A percentile compares a stretch with the other conserved stretches of the same genome.
Conservation (phyloP, 805 yeast genomes). For the Wickerhamiella sorbophila region DNA sequence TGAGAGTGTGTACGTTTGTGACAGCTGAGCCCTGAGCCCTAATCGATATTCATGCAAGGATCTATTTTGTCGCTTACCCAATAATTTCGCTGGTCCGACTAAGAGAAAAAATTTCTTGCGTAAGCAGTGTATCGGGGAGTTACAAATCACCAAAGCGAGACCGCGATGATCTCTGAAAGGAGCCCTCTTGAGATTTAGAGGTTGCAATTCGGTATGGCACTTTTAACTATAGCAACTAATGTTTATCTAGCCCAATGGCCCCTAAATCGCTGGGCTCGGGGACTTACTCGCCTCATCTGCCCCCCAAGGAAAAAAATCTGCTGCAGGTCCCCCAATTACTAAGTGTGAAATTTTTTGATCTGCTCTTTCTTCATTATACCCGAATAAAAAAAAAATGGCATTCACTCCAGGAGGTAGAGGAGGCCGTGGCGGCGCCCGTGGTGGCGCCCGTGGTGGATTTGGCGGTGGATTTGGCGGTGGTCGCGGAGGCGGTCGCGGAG, state of each 20-base stretch:
- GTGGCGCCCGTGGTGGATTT: conserved; percentile 34
- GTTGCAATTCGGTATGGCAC: too few relatives aligned
- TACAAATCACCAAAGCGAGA: too few relatives aligned
- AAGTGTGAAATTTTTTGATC: conserved; percentile 2
- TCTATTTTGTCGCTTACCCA: too few relatives aligned
- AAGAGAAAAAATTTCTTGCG: too few relatives aligned
- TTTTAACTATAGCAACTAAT: too few relatives aligned
- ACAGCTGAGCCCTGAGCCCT: conserved; percentile 1
- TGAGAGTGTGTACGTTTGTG: not conserved
- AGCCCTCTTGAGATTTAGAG: too few relatives aligned
- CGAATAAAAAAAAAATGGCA: conserved; percentile 40
- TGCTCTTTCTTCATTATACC: not conserved
- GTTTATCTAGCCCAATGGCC: too few relatives aligned
- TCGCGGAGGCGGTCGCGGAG: conserved; percentile 38
- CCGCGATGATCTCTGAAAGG: too few relatives aligned
- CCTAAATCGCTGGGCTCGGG: too few relatives aligned
- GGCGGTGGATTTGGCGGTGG: conserved; percentile 37
- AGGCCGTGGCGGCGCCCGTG: conserved; percentile 36
- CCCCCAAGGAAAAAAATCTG: not conserved
- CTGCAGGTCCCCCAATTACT: not conserved
- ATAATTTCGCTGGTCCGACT: too few relatives aligned
- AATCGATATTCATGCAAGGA: not conserved
- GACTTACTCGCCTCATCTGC: too few relatives aligned
- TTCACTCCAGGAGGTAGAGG: conserved; percentile 47
- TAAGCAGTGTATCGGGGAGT: too few relatives aligned